Percentiles rank a stretch among this genome's conserved stretches.
Evolutionary conservation across 2,329 filamentous ascomycete species (phyloP).

Genomic region (Truncatella angustata): DNA sequence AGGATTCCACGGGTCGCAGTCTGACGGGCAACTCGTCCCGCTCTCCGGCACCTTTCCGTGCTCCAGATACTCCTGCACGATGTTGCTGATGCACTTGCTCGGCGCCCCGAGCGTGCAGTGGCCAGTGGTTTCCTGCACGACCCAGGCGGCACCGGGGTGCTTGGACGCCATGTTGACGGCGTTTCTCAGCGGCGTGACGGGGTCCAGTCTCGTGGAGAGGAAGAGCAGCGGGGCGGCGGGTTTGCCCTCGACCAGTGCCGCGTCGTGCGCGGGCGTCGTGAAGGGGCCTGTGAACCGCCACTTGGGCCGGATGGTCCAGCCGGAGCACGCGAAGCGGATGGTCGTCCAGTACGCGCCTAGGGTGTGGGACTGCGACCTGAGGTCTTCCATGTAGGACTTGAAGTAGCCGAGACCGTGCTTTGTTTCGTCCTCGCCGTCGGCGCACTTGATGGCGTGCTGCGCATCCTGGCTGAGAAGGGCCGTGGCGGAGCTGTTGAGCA

Average conservation of each 20-base stretch:
- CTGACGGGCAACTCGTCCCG: not conserved
- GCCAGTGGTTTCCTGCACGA: slow-evolving; percentile 19
- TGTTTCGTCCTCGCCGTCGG: slow-evolving; percentile 30
- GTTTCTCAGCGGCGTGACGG: slow-evolving; percentile 43
- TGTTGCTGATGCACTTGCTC: slow-evolving; percentile 9
- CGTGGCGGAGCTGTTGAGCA: not conserved
- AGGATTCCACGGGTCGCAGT: slow-evolving; percentile 4
- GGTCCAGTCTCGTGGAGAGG: slow-evolving; percentile 40
- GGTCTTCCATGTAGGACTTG: slow-evolving; percentile 25
- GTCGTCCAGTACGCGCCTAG: slow-evolving; percentile 32
- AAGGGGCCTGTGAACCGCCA: slow-evolving; percentile 37
- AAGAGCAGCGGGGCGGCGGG: slow-evolving; percentile 44
- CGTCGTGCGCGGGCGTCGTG: slow-evolving; percentile 14
- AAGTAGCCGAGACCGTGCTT: slow-evolving; percentile 23
- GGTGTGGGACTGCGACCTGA: slow-evolving; percentile 26
- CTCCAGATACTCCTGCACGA: slow-evolving; percentile 2
- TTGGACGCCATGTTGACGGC: slow-evolving; percentile 21
- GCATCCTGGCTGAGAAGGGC: slow-evolving; percentile 17
- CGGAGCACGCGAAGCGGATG: slow-evolving; percentile 37
- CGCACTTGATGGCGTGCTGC: slow-evolving; percentile 29
- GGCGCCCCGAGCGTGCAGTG: slow-evolving; percentile 12
- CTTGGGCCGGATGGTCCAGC: slow-evolving; percentile 34
- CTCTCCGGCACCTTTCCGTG: not conserved
- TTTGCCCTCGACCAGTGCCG: slow-evolving; percentile 25
- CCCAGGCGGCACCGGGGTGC: slow-evolving; percentile 16